Evolutionary conservation across 306 rosid species (phyloP), one percentile per base, ranked within the genome.

Genomic region (Cicer yamashitae): DNA sequence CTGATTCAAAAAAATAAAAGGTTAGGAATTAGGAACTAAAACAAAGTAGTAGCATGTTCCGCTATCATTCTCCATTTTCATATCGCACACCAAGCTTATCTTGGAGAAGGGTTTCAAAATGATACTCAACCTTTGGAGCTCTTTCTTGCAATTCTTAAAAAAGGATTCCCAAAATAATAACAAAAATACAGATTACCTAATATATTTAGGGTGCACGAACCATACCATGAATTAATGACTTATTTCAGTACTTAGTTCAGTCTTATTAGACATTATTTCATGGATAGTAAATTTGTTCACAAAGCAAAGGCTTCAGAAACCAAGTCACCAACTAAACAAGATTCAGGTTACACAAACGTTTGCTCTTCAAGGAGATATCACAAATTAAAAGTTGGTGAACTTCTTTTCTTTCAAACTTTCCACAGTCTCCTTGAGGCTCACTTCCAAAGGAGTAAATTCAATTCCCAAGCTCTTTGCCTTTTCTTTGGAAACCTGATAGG

Each of bases 341-440:
- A 30, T 22, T 78, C n/a, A 8, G 1, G 5, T 22, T 59, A 13
- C 44, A 44, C 4, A 37, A 74, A 40, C 2, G 22, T 22, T 52
- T 14, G 54, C 38, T 52, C 67, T 13, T 25, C 59, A 6, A 11
- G 18, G 30, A 62, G 15, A 67, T 34, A 50, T 40, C 7, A 73
- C 17, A 62, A 61, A 44, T 84, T 77, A 89, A 71, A 89, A 79
- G 40, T 71, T 82, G 43, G 80, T 14, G 45, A 92, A 88, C 20
- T 81, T 81, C 84, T 78, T 88, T 88, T 83, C 86, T 84, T 80
- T 88, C 84, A 90, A 68, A 78, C 90, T 86, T 62, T 92, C 97
- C 59, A 92, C 89, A 40, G 92, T 90, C 79, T 92, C 94, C 84
- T 76, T 84, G 64, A 92, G 81, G 77, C 92, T 86, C 76, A 81